These are phyloP conservation scores for Fusarium illudens DNA, from an alignment of 2,329 filamentous ascomycete genomes.

Conservation along the genomic window DNA sequence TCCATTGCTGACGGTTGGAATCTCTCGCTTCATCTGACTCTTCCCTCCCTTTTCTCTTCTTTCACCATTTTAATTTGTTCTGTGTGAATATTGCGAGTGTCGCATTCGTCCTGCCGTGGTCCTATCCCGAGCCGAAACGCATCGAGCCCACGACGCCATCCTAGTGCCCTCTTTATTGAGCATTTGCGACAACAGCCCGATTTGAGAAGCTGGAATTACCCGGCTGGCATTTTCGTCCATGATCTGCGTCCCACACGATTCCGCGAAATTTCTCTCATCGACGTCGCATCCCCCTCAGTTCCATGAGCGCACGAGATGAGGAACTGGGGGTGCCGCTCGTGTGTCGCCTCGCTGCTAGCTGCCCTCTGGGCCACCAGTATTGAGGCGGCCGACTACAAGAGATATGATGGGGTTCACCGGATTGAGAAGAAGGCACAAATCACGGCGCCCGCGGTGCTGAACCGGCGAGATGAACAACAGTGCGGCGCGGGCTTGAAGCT, in stretches of 20 bases:
- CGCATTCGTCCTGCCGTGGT: constrained; percentile 3
- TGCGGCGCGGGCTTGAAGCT: constrained; percentile 43
- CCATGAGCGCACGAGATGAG: constrained; percentile 34
- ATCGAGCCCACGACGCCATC: constrained; percentile 3
- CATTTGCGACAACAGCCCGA: constrained; percentile 8
- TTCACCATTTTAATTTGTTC: constrained; percentile 3
- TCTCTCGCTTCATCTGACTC: constrained; percentile 21
- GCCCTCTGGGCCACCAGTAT: constrained; percentile 32
- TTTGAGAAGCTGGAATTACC: constrained; percentile 13
- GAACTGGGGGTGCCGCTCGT: constrained; percentile 34
- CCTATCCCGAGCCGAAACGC: constrained; percentile 9
- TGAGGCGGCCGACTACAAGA: constrained; percentile 42
- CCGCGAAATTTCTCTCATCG: constrained; percentile 8
- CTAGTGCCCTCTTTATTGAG: not conserved
- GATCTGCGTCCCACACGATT: constrained; percentile 19
- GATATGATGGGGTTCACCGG: constrained; percentile 45
- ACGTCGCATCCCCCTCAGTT: constrained; percentile 26
- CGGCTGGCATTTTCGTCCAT: constrained; percentile 13
- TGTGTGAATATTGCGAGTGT: not conserved
- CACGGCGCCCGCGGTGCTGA: constrained; percentile 32
- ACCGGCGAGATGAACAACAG: constrained; percentile 27
- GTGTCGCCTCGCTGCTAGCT: constrained; percentile 26
- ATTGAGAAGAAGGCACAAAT: constrained; percentile 42
- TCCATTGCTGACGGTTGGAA: constrained; percentile 41
- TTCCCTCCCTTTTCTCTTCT: constrained; percentile 16